These are phyloP conservation scores for Ascoidea rubescens DNA, from an alignment of 805 yeast genomes.

Conservation along the genomic window DNA sequence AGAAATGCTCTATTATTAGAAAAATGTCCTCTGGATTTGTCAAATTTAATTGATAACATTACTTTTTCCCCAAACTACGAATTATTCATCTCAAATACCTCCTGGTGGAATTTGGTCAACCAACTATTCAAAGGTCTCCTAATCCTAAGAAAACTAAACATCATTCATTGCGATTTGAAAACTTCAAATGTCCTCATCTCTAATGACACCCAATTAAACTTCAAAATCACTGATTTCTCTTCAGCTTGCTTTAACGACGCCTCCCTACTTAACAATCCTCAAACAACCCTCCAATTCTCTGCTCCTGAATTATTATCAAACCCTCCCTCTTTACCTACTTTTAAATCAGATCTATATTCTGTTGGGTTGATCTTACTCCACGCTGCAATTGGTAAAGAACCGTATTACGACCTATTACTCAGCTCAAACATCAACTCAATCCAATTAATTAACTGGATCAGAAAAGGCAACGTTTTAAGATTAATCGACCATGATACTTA, in stretches of 20 bases:
- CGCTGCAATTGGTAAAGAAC: slow-evolving; percentile 31
- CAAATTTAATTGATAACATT: slow-evolving; percentile 1
- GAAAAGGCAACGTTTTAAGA: slow-evolving; percentile 20
- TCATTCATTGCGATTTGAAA: slow-evolving; percentile 35
- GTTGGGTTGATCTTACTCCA: slow-evolving; percentile 30
- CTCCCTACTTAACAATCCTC: slow-evolving; percentile 12
- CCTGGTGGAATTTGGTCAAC: slow-evolving; percentile 21
- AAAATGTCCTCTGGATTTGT: slow-evolving; percentile 12
- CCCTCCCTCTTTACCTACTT: slow-evolving; percentile 17
- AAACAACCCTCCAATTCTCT: slow-evolving; percentile 27
- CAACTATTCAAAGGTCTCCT: slow-evolving; percentile 16
- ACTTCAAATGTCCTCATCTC: slow-evolving; percentile 27
- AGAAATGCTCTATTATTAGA: slow-evolving; percentile 12
- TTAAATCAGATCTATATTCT: slow-evolving; percentile 30
- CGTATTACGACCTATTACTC: slow-evolving; percentile 18
- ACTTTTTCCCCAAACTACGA: slow-evolving; percentile 1
- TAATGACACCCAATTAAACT: slow-evolving; percentile 11
- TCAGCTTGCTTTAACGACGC: slow-evolving; percentile 19
- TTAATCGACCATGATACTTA: slow-evolving; percentile 15
- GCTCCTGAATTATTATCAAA: slow-evolving; percentile 30
- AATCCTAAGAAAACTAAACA: slow-evolving; percentile 15
- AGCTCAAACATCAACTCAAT: slow-evolving; percentile 14
- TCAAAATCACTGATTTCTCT: slow-evolving; percentile 35
- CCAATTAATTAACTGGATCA: slow-evolving; percentile 20
- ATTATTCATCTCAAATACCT: slow-evolving; percentile 13